phyloP scores from a whole-genome alignment of 2,329 filamentous ascomycete genomes.

The Colletotrichum camelliae region DNA sequence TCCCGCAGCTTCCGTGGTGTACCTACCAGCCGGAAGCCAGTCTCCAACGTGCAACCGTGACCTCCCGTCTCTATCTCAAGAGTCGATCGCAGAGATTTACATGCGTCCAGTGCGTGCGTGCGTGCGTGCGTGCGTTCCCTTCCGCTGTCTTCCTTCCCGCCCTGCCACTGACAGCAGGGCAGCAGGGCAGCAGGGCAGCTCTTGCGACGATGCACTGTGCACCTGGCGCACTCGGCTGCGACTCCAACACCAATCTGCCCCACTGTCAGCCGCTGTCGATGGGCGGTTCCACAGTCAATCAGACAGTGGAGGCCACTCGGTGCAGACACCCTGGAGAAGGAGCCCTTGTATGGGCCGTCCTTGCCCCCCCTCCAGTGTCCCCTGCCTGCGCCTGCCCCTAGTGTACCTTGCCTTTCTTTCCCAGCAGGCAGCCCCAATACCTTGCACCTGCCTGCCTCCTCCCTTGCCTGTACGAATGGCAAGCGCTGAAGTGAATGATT shows the following conservation, averaged over 20 bases:
- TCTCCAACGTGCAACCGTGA: background rate
- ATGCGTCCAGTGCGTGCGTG: background rate
- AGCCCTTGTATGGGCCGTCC: background rate
- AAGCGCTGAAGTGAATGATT: background rate
- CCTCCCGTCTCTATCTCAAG: background rate
- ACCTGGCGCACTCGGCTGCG: background rate
- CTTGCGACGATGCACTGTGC: constrained; percentile 3
- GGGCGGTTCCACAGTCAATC: background rate
- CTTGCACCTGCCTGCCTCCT: background rate
- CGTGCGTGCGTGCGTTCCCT: background rate
- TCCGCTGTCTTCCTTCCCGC: background rate
- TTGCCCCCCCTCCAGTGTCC: background rate
- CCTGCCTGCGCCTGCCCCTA: background rate
- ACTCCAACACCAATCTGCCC: background rate
- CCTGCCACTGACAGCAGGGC: background rate
- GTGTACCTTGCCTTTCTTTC: background rate
- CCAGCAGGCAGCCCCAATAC: background rate
- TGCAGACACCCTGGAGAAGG: background rate
- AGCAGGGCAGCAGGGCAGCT: background rate
- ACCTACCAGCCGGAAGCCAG: too few species aligned
- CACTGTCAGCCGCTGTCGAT: constrained; percentile 12
- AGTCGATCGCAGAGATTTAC: background rate
- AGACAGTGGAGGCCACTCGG: background rate
- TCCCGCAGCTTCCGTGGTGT: background rate
- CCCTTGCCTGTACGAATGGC: background rate